Base-by-base conservation (phyloP, 169 alveolate genomes). In the Eimeria brunetti region DNA sequence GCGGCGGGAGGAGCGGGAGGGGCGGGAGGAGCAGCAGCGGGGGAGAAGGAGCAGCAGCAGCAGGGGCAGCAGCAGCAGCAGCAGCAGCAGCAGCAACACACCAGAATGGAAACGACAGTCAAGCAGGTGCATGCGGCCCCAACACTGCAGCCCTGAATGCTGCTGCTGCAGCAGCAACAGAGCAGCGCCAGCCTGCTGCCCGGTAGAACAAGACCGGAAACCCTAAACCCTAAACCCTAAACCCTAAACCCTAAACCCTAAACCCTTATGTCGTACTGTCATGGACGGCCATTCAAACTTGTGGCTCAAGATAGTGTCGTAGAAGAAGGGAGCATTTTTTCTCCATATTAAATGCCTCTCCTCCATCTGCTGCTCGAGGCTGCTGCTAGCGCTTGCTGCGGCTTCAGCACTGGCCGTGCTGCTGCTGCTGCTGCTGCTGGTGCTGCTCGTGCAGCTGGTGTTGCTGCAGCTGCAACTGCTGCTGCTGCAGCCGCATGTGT, bases 251-350 rank as follows among this genome's bases (percentile, higher is more conserved):
- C 88, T 51, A 78, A 78, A 78, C 64, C 67, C 84, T 85, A 69
- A 64, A 53, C 53, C 67, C 83, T 49, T 41, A n/a, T 4, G 20
- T 22, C 94, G 33, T 73, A 94, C 96, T 7, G 96, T 86, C 94
- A 94, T 64, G 22, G 96, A 85, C 27, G 96, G 96, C 96, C 96
- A 94, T 12, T 94, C 96, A 18, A 94, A 41, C 62, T 67, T 58
- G 94, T 94, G 96, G 30, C 91, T 78, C 46, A 94, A 75, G 30
- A 94, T 58, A 0, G 89, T 84, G 46, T 51, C 86, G 81, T 94
- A 94, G 85, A 69, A 78, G 67, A 94, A 84, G 14, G 96, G 90
- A 22, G 96, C 94, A 38, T 94, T 94, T 69, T 88, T 84, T 8
- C 96, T 16, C 96, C 96, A 94, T 20, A 94, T 49, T 53, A 94